These are phyloP conservation scores for Posidonia oceanica DNA, from an alignment of 116 monocot species.

Conservation along the genomic window DNA sequence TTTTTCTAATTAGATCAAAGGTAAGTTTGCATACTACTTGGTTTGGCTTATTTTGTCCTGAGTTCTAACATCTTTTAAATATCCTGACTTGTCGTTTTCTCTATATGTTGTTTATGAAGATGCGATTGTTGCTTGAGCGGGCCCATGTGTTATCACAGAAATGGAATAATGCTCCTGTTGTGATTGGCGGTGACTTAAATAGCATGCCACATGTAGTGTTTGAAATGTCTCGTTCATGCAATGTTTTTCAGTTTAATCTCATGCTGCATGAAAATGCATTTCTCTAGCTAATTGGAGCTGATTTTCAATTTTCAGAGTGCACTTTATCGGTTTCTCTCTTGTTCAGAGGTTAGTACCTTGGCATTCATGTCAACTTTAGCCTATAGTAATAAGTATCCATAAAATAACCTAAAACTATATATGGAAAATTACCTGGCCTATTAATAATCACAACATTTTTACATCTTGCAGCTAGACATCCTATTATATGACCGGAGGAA, in stretches of 20 bases:
- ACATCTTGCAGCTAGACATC: constrained; percentile 39
- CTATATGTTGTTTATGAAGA: constrained; percentile 15
- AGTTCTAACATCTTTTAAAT: neutral
- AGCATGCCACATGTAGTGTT: constrained; percentile 44
- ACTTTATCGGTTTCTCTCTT: constrained; percentile 42
- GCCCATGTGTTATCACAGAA: constrained; percentile 28
- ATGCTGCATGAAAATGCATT: neutral
- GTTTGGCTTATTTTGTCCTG: neutral
- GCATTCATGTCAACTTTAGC: neutral
- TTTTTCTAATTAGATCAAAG: too few relatives aligned
- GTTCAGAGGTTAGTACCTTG: constrained; percentile 32
- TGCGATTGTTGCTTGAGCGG: constrained; percentile 43
- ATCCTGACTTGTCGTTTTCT: neutral
- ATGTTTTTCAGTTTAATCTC: neutral
- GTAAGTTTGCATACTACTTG: too few relatives aligned
- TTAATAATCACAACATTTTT: neutral
- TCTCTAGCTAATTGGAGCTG: neutral
- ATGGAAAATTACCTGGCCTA: neutral
- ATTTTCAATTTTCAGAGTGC: constrained; percentile 36
- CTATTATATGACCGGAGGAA: constrained; percentile 37
- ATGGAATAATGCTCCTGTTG: constrained; percentile 32
- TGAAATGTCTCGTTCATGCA: neutral
- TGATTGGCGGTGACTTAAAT: constrained; percentile 61
- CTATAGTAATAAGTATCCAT: too few relatives aligned
- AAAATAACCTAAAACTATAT: neutral